Evolutionary conservation across 192 early-diverging fungal species (phyloP).

Genomic region (Gaertneriomyces sp.): DNA sequence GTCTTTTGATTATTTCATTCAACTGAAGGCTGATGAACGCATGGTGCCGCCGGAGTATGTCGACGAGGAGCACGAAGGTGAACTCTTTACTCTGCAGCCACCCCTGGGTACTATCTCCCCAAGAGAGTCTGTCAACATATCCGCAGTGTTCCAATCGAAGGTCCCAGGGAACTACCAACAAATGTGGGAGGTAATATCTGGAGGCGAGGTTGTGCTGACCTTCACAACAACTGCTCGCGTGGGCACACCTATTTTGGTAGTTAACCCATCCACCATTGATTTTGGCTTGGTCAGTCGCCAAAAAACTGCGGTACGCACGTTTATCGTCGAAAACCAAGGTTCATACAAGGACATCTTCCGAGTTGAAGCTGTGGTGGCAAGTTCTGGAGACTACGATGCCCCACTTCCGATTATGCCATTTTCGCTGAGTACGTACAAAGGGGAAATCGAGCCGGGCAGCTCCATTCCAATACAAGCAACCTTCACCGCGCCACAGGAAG

Average conservation of each 20-base stretch:
- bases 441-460: constrained; percentile 36
- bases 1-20: constrained; percentile 43
- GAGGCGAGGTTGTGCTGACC: constrained; percentile 45
- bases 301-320: constrained; percentile 33
- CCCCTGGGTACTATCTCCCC: constrained; percentile 45
- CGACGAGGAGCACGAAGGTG: constrained; percentile 4
- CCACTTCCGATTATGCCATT: constrained; percentile 26
- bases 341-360: constrained; percentile 48
- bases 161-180: constrained; percentile 49
- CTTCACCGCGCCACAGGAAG: constrained; percentile 46
- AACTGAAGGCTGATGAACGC: constrained; percentile 25
- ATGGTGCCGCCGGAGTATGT: constrained; percentile 39
- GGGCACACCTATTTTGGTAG: constrained; percentile 47
- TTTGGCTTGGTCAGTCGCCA: constrained; percentile 51
- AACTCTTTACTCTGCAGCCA: constrained; percentile 37
- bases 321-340: constrained; percentile 49
- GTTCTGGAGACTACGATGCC: constrained; percentile 10
- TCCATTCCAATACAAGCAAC: constrained; percentile 37
- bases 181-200: constrained; percentile 46
- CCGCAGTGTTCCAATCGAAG: constrained; percentile 35
- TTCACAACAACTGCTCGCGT: constrained; percentile 49
- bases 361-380: constrained; percentile 36
- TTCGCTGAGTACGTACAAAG: constrained; percentile 27
- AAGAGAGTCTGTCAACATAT: constrained; percentile 43
- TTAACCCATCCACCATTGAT: constrained; percentile 40